Evolutionary conservation across 2,329 filamentous ascomycete species (phyloP).

Genomic region (Periconia sp.): DNA sequence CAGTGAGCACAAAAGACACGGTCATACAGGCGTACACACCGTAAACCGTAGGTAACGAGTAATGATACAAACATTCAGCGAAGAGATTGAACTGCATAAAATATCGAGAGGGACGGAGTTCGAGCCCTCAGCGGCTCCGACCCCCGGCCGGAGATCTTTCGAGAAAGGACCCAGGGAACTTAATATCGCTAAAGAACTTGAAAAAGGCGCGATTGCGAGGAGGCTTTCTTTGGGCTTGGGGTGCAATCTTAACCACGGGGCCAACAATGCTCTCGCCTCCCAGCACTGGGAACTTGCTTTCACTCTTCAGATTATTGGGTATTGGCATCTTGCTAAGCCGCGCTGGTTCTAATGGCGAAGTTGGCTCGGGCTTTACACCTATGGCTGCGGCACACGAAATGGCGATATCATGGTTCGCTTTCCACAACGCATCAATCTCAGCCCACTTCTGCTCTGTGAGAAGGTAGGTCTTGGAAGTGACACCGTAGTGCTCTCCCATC

Average conservation of each 20-base stretch:
- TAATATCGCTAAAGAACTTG: conserved; percentile 46
- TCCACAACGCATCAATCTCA: conserved; percentile 78
- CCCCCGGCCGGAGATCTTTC: conserved; percentile 33
- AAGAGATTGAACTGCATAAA: conserved; percentile 34
- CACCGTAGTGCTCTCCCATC: conserved; percentile 87
- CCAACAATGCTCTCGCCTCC: conserved; percentile 94
- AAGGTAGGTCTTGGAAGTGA: conserved; percentile 85
- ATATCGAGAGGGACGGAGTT: conserved; percentile 32
- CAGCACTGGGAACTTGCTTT: conserved; percentile 85
- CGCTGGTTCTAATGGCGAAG: conserved; percentile 55
- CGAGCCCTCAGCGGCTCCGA: conserved; percentile 29
- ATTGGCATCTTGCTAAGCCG: conserved; percentile 70
- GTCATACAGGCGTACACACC: conserved; percentile 49
- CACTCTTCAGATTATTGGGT: conserved; percentile 68
- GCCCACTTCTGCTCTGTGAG: conserved; percentile 91
- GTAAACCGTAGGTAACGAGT: conserved; percentile 28
- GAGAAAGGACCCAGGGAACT: conserved; percentile 39
- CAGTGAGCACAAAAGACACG: conserved; percentile 27
- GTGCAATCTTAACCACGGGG: conserved; percentile 71
- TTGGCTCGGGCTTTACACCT: conserved; percentile 40
- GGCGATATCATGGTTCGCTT: conserved; percentile 69
- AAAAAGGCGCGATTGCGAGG: conserved; percentile 46
- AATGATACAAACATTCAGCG: conserved; percentile 40
- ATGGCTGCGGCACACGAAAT: conserved; percentile 51
- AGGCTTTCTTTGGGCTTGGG: conserved; percentile 47